Evolutionary conservation across 768 basidiomycete genomes (phyloP), one percentile per base, ranked within the genome.

Genomic region (Strobilomyces dryophilus): DNA sequence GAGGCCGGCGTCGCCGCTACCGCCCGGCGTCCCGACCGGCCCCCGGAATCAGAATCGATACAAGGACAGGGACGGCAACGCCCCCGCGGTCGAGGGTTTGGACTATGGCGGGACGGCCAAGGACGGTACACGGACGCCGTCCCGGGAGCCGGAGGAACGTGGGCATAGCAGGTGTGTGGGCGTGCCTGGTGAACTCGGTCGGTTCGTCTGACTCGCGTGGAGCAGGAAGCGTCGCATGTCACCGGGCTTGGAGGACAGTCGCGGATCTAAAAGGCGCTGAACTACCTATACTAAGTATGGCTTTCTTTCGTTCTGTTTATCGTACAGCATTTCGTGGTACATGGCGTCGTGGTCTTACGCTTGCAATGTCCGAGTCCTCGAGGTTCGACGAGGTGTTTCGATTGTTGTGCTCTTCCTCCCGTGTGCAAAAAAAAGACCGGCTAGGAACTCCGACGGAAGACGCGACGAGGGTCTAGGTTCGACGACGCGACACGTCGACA

Each of bases 11-110:
- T 92, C 91, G 0, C 91, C 91, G 17, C 77, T 93, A 1, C 91
- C 91, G 1, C 89, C 91, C 14, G 85, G 85, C 53, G 91, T 93
- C 18, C 91, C 91, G 1, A 93, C 91, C 0, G 91, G 91, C 1
- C 91, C 91, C 12, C 77, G 91, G 41, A 92, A 92, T 66, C 87
- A 89, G 68, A 89, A 89, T 65, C 90, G 90, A 65, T 92, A 93
- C 73, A 92, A 92, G 74, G 91, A 93, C 67, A 79, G 89, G 39
- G 90, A 92, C 63, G 84, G 82, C 15, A 89, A 89, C 62, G 87
- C 88, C 1, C 86, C 89, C 54, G 89, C 89, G 26, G 88, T 90
- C 12, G 90, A 92, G 64, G 90, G 91, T n/a, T 69, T 93, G 62
- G 91, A 93, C 66, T 93, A 93, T 60, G 90, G 89, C 3, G 89